These are phyloP conservation scores for Macroventuria anomochaeta DNA, from an alignment of 2,329 filamentous ascomycete species.

Conservation along the genomic window DNA sequence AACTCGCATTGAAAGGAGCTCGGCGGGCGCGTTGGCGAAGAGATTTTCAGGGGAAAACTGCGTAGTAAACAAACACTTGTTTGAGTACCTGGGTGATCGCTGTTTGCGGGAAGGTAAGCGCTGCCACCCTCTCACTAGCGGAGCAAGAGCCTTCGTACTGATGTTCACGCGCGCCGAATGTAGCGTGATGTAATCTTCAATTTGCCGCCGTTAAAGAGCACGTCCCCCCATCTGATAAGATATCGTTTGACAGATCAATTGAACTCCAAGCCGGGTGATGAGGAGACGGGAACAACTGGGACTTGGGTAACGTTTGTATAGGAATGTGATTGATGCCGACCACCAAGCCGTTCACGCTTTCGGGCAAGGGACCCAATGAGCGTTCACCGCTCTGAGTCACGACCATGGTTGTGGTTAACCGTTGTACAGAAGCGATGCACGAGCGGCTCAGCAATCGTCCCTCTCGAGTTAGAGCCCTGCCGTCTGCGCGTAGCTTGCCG, in stretches of 20 bases:
- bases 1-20: conserved; percentile 22
- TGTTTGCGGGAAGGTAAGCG: conserved; percentile 15
- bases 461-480: conserved; percentile 12
- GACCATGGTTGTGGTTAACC: conserved; percentile 4
- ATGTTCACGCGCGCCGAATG: conserved; percentile 15
- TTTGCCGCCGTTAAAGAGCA: conserved; percentile 5
- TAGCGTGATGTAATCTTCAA: conserved; percentile 22
- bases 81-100: conserved; percentile 14
- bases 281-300: not conserved
- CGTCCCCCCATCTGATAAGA: conserved; percentile 22
- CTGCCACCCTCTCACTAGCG: conserved; percentile 10
- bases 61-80: conserved; percentile 18
- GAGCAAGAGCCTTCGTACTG: conserved; percentile 18
- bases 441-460: conserved; percentile 16
- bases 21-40: conserved; percentile 9
- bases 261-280: not conserved
- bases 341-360: conserved; percentile 9
- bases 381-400: conserved; percentile 31
- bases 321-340: not conserved
- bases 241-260: not conserved
- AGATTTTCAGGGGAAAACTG: not conserved
- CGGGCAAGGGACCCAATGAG: conserved; percentile 13
- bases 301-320: conserved; percentile 3
- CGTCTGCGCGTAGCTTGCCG: conserved; percentile 10
- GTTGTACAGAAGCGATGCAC: conserved; percentile 18